A percentile compares a stretch with the other conserved stretches of the same genome.
Evolutionary conservation across 139 green algal species (phyloP).

Genomic region (Spirogloea muscicola): DNA sequence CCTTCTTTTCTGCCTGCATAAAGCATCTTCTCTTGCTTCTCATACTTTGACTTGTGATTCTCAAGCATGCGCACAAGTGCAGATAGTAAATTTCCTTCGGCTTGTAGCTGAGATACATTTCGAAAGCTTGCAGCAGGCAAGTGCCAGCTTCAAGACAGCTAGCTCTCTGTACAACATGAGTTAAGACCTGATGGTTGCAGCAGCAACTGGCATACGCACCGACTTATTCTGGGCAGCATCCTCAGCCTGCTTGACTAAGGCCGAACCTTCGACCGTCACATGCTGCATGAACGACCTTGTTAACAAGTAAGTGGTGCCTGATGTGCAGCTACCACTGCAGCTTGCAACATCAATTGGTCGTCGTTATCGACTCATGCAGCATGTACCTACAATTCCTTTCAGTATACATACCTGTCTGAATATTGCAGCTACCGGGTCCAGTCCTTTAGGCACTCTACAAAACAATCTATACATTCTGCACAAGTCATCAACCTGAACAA

Average conservation of each 20-base stretch:
- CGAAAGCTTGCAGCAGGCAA: not conserved
- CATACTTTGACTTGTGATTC: not conserved
- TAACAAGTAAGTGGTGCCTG: not conserved
- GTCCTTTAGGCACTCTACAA: slow-evolving; percentile 77
- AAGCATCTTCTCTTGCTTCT: not conserved
- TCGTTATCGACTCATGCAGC: too few relatives aligned
- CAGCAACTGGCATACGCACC: slow-evolving; percentile 4
- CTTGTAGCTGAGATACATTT: not conserved
- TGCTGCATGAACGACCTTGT: slow-evolving; percentile 71
- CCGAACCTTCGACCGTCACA: slow-evolving; percentile 80
- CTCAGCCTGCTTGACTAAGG: slow-evolving; percentile 53
- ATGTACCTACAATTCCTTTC: too few relatives aligned
- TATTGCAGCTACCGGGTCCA: slow-evolving; percentile 86
- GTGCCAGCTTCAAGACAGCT: not conserved
- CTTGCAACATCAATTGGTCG: too few relatives aligned
- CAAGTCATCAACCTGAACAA: slow-evolving; percentile 75
- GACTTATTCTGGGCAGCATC: slow-evolving; percentile 49
- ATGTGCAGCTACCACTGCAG: too few relatives aligned
- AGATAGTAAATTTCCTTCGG: not conserved
- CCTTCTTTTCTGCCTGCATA: slow-evolving; percentile 49
- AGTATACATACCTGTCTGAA: slow-evolving; percentile 65
- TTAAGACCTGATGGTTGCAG: not conserved
- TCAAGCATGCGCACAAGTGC: not conserved
- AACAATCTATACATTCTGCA: slow-evolving; percentile 98
- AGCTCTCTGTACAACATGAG: not conserved